Base-by-base conservation (phyloP, 2,329 filamentous ascomycete genomes). In the Ophiostoma quercus region DNA sequence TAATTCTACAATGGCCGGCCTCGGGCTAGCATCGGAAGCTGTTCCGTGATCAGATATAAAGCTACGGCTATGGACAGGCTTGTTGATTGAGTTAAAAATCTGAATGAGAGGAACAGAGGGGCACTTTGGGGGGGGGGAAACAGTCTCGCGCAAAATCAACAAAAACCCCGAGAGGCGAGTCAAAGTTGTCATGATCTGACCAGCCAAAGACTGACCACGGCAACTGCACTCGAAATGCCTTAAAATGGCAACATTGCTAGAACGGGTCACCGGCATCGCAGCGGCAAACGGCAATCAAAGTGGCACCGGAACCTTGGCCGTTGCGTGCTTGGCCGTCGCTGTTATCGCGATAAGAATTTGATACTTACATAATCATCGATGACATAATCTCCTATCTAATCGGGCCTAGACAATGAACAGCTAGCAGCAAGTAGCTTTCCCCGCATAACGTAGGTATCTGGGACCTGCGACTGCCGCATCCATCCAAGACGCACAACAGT, bases 341-440 rank as follows among this genome's bases (percentile, higher is more conserved):
- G 4, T n/a, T 62, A 62, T 62, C 57, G 11, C 57, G 57, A 62
- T 62, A 62, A 62, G 57, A 19, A 9, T 3, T n/a, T 8, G 41
- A 14, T 16, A 43, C 16, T 47, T 47, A 62, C 16, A 32, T 57
- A 57, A 57, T 57, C 51, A n/a, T 1, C 1, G 19, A 47, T 60
- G 29, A 60, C 25, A 60, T 60, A 60, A 60, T 11, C 54, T 32
- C 12, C 32, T 60, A 60, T 60, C 54, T 60, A 32, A 60, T 60
- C 25, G 25, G 6, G 16, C 25, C 4, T 32, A 7, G 7, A 1
- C 51, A 25, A 1, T 22, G n/a, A 25, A 57, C 51, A 57, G 32
- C 32, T 65, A 65, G 19, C 7, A 39, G 60, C 16, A 37, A 29
- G 32, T 65, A 65, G 62, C 62, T 65, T 65, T 65, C 62, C 62